Conservation (phyloP, 2,329 filamentous ascomycete species). For the Botryosphaeria dothidea region DNA sequence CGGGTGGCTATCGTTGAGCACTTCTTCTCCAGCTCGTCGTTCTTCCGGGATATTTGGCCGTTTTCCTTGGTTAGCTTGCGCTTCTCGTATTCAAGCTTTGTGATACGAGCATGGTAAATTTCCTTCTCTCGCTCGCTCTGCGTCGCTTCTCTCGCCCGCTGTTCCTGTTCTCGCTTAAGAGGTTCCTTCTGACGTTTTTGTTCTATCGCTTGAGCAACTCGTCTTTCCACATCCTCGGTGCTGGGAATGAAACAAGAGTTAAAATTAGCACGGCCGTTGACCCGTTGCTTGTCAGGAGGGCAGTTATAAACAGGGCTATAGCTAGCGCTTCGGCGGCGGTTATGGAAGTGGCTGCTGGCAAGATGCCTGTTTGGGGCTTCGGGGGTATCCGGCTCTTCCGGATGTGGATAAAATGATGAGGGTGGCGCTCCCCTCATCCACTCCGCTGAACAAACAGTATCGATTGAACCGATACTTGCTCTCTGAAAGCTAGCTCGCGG, state of each 20-base stretch:
- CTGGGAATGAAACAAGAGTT: neutral
- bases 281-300: neutral
- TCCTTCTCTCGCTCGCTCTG: neutral
- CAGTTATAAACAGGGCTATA: neutral
- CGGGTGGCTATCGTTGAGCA: neutral
- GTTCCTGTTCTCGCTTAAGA: neutral
- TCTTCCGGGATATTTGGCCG: neutral
- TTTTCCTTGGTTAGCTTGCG: neutral
- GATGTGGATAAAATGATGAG: neutral
- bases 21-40: neutral
- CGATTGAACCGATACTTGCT: neutral
- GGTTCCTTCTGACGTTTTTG: neutral
- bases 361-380: neutral
- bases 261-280: neutral
- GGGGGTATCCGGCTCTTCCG: neutral
- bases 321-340: neutral
- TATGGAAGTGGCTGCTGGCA: neutral
- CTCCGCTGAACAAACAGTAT: neutral
- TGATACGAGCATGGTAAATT: neutral
- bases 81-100: slow-evolving; percentile 12
- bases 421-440: slow-evolving; percentile 4
- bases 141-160: neutral
- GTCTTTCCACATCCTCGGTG: neutral
- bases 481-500: neutral
- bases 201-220: neutral